These are phyloP conservation scores for Penicillium sumatraense DNA, from an alignment of 2,329 filamentous ascomycete species.

Conservation along the genomic window DNA sequence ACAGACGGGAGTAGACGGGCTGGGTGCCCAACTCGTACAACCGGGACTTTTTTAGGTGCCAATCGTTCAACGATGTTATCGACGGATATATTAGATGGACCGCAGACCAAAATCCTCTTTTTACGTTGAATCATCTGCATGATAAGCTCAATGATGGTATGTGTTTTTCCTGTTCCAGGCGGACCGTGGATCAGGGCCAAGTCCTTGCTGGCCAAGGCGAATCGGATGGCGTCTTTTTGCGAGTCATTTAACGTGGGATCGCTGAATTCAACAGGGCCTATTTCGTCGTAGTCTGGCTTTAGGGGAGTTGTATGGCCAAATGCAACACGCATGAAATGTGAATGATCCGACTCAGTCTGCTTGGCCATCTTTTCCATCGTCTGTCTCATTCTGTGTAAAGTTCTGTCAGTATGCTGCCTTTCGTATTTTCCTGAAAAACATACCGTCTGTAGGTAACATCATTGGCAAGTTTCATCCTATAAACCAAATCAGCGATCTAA, in stretches of 20 bases:
- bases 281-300: slow-evolving; percentile 51
- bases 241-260: slow-evolving; percentile 64
- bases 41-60: slow-evolving; percentile 79
- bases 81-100: slow-evolving; percentile 94
- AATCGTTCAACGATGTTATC: slow-evolving; percentile 97
- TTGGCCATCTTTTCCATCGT: slow-evolving; percentile 65
- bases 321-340: slow-evolving; percentile 63
- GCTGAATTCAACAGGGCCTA: slow-evolving; percentile 56
- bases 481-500: slow-evolving; percentile 14
- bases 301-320: slow-evolving; percentile 63
- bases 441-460: slow-evolving; percentile 68
- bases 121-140: slow-evolving; percentile 80
- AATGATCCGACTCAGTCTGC: slow-evolving; percentile 59
- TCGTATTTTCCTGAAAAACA: slow-evolving; percentile 12
- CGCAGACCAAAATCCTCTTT: slow-evolving; percentile 85
- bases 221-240: slow-evolving; percentile 70
- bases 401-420: slow-evolving; percentile 10
- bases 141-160: slow-evolving; percentile 93
- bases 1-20: slow-evolving; percentile 88
- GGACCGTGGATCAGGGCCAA: slow-evolving; percentile 92
- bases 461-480: slow-evolving; percentile 68
- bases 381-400: slow-evolving; percentile 59
- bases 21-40: slow-evolving; percentile 89
- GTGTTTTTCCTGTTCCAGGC: slow-evolving; percentile 95
- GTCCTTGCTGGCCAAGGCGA: slow-evolving; percentile 80